These are phyloP conservation scores for Chenopodium album DNA, from an alignment of 148 eudicot species.

Conservation along the genomic window DNA sequence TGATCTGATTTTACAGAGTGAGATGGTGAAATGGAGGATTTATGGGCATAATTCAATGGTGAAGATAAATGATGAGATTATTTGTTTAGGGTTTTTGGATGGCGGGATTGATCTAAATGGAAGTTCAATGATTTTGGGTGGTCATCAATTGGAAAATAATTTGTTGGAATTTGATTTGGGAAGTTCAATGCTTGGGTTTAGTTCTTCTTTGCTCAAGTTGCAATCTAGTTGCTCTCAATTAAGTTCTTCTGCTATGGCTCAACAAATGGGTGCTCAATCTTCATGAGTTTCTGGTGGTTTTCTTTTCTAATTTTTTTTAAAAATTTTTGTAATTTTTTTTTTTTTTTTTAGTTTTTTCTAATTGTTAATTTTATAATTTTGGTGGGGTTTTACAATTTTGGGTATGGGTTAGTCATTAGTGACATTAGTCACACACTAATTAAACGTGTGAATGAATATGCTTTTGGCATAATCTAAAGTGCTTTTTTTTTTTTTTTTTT, in stretches of 20 bases:
- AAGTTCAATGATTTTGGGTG: slow-evolving; percentile 57
- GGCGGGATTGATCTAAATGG: slow-evolving; percentile 46
- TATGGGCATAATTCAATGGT: slow-evolving; percentile 65
- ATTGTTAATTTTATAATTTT: not conserved
- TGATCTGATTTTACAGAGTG: slow-evolving; percentile 76
- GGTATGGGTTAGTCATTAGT: not conserved
- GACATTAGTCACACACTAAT: not conserved
- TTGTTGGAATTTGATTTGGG: slow-evolving; percentile 71
- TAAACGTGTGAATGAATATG: not conserved
- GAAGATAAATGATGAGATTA: slow-evolving; percentile 39
- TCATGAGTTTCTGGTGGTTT: slow-evolving; percentile 1
- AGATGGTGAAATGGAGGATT: slow-evolving; percentile 80
- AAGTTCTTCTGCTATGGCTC: not conserved
- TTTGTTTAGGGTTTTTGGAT: slow-evolving; percentile 73
- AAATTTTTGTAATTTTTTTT: slow-evolving; percentile 2
- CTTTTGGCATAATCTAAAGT: slow-evolving; percentile 2
- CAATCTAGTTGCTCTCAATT: slow-evolving; percentile 36
- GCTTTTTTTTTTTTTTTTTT: too few species aligned
- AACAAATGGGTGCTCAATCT: not conserved
- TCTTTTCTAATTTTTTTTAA: not conserved
- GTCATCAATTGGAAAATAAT: slow-evolving; percentile 76
- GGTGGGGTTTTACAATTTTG: not conserved
- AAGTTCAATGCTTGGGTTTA: slow-evolving; percentile 69
- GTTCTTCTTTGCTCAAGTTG: slow-evolving; percentile 52
- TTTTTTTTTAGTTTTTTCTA: slow-evolving; percentile 7